Percentiles rank a stretch among this genome's conserved stretches.
Evolutionary conservation across 2,329 filamentous ascomycete species (phyloP).

Genomic region (Hyphodiscus sp.): DNA sequence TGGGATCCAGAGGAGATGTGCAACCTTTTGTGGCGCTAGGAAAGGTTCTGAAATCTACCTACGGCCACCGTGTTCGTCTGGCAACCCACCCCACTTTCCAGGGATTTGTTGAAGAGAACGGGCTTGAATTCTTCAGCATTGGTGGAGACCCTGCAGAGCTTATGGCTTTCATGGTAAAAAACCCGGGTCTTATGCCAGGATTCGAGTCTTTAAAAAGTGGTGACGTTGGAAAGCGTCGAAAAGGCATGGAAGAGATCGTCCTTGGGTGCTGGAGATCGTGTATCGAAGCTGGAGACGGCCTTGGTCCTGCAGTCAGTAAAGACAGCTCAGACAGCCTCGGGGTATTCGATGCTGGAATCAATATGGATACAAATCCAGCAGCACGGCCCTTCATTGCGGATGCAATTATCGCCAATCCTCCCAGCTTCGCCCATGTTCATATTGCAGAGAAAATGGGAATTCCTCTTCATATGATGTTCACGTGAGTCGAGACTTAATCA

Average conservation of each 20-base stretch:
- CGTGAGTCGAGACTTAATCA: constrained; percentile 43
- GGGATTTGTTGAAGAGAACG: constrained; percentile 61
- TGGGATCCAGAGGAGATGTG: constrained; percentile 68
- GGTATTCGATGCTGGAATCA: constrained; percentile 26
- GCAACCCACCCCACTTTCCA: constrained; percentile 67
- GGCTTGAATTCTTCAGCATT: constrained; percentile 69
- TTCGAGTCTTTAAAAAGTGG: constrained; percentile 70
- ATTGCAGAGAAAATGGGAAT: constrained; percentile 69
- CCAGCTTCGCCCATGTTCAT: constrained; percentile 70
- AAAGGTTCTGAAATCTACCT: constrained; percentile 54
- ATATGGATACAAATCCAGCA: constrained; percentile 27
- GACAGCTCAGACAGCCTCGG: constrained; percentile 20
- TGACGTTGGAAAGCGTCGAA: constrained; percentile 67
- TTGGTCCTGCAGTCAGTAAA: constrained; percentile 13
- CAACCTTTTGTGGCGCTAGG: constrained; percentile 70
- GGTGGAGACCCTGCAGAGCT: constrained; percentile 70
- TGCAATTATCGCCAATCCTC: constrained; percentile 72
- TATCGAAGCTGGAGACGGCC: constrained; percentile 68
- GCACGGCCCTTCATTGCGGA: constrained; percentile 70
- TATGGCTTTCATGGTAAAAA: constrained; percentile 90
- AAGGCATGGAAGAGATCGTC: constrained; percentile 73
- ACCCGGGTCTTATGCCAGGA: constrained; percentile 78
- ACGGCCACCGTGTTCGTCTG: constrained; percentile 65
- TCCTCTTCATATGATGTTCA: constrained; percentile 83
- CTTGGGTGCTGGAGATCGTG: constrained; percentile 82